Evolutionary conservation across 2,329 filamentous ascomycete genomes (phyloP).

Genomic region (Ascocoryne sarcoides): DNA sequence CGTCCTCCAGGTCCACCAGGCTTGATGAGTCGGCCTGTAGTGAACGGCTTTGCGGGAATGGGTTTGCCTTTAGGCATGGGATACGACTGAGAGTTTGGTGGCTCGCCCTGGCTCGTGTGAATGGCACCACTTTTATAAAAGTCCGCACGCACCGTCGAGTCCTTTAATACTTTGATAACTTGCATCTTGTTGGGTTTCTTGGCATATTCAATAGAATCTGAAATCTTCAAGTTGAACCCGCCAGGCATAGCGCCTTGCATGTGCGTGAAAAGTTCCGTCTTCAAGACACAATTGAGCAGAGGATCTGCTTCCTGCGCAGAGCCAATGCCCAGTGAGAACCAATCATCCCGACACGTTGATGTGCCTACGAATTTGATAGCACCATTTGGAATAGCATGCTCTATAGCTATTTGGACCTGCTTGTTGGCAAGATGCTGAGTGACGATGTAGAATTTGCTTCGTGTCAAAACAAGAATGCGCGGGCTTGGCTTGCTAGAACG

Average conservation of each 20-base stretch:
- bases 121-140: conserved; percentile 90
- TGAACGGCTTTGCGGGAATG: conserved; percentile 81
- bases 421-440: conserved; percentile 75
- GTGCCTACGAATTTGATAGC: conserved; percentile 80
- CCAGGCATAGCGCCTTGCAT: conserved; percentile 69
- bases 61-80: conserved; percentile 84
- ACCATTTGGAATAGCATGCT: conserved; percentile 73
- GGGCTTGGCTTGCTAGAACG: conserved; percentile 90
- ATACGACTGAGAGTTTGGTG: conserved; percentile 70
- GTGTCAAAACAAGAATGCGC: conserved; percentile 75
- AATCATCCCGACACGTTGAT: conserved; percentile 83
- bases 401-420: conserved; percentile 71
- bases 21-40: conserved; percentile 83
- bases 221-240: conserved; percentile 73
- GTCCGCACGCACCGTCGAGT: conserved; percentile 68
- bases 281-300: conserved; percentile 86
- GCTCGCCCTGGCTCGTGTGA: conserved; percentile 77
- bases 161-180: conserved; percentile 81
- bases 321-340: conserved; percentile 90
- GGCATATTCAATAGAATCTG: conserved; percentile 83
- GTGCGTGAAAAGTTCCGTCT: conserved; percentile 95
- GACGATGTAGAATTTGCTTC: conserved; percentile 80
- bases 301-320: conserved; percentile 88
- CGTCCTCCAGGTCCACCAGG: conserved; percentile 79
- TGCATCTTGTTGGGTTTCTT: conserved; percentile 96